These are phyloP conservation scores for Nothophytophthora sp. DNA, from an alignment of 352 stramenopile genomes.

Conservation along the genomic window DNA sequence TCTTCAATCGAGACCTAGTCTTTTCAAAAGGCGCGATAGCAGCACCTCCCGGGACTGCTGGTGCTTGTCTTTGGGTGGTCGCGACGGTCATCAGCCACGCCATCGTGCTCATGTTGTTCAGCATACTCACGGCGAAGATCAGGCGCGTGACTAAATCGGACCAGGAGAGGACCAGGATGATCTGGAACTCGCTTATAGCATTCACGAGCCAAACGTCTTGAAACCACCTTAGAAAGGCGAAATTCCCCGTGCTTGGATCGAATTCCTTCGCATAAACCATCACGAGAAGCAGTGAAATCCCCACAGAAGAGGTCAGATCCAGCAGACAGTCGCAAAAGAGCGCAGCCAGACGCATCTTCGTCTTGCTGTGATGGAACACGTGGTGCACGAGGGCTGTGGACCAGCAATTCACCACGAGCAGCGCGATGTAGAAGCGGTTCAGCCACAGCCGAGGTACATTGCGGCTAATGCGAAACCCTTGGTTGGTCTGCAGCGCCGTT, in stretches of 20 bases:
- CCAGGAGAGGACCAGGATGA: slow-evolving; percentile 31
- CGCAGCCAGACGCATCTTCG: slow-evolving; percentile 23
- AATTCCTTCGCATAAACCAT: slow-evolving; percentile 23
- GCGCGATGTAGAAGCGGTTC: slow-evolving; percentile 27
- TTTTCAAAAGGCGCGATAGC: slow-evolving; percentile 14
- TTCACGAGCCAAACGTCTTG: slow-evolving; percentile 33
- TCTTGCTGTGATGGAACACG: slow-evolving; percentile 22
- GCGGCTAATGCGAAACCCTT: slow-evolving; percentile 28
- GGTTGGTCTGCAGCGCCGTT: slow-evolving; percentile 16
- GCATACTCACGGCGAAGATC: slow-evolving; percentile 32
- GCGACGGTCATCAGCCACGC: slow-evolving; percentile 13
- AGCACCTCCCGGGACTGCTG: slow-evolving; percentile 1
- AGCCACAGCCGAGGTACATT: slow-evolving; percentile 17
- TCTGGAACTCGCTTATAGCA: slow-evolving; percentile 33
- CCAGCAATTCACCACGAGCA: slow-evolving; percentile 41
- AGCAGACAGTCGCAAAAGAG: slow-evolving; percentile 27
- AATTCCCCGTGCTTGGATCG: slow-evolving; percentile 9
- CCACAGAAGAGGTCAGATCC: slow-evolving; percentile 27
- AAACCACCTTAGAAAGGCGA: slow-evolving; percentile 24
- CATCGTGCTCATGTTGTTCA: slow-evolving; percentile 35
- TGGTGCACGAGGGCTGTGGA: slow-evolving; percentile 34
- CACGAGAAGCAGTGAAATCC: slow-evolving; percentile 23
- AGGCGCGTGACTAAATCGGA: slow-evolving; percentile 23
- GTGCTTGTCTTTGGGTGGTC: background rate
- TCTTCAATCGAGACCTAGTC: background rate